Percentiles rank a stretch among this genome's conserved stretches.
Evolutionary conservation across 2,329 filamentous ascomycete genomes (phyloP).

Genomic region (Diplocarpon mali): DNA sequence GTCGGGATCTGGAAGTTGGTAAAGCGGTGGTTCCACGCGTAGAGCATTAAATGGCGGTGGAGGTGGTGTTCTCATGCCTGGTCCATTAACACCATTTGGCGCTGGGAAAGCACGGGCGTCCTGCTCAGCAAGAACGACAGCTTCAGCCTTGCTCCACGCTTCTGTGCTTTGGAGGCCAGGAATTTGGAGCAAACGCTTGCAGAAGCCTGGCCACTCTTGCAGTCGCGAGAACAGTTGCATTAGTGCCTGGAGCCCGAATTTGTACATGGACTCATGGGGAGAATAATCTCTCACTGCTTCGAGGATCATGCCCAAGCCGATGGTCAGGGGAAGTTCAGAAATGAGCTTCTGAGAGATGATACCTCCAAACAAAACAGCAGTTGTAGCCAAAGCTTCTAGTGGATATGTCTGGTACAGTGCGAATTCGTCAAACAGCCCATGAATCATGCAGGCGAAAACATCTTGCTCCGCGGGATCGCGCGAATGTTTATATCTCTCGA

Average conservation of each 20-base stretch:
- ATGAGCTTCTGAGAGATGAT: conserved; percentile 92
- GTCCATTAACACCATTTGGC: conserved; percentile 2
- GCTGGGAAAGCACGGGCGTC: conserved; percentile 2
- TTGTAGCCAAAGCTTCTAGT: conserved; percentile 88
- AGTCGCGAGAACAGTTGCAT: conserved; percentile 78
- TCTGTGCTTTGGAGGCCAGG: conserved; percentile 75
- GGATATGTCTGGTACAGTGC: conserved; percentile 92
- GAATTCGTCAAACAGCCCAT: conserved; percentile 95
- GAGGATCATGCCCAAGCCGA: conserved; percentile 95
- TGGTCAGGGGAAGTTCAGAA: conserved; percentile 79
- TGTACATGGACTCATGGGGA: conserved; percentile 87
- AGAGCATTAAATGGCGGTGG: conserved; percentile 68
- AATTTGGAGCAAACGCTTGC: conserved; percentile 72
- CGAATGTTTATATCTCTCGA: conserved; percentile 82
- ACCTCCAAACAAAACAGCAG: conserved; percentile 89
- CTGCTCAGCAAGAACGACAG: conserved; percentile 60
- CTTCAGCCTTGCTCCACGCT: conserved; percentile 71
- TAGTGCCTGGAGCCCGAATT: conserved; percentile 90
- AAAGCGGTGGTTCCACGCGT: conserved; percentile 58
- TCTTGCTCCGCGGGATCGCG: conserved; percentile 79
- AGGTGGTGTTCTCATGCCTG: conserved; percentile 31
- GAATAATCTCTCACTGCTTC: conserved; percentile 82
- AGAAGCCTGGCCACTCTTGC: conserved; percentile 92
- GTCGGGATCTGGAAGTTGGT: conserved; percentile 68
- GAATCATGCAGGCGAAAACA: conserved; percentile 96